A percentile compares a stretch with the other conserved stretches of the same genome.
These are phyloP conservation scores for Carex arenaria DNA, from an alignment of 202 grass and related monocot genomes.

Conservation along the genomic window DNA sequence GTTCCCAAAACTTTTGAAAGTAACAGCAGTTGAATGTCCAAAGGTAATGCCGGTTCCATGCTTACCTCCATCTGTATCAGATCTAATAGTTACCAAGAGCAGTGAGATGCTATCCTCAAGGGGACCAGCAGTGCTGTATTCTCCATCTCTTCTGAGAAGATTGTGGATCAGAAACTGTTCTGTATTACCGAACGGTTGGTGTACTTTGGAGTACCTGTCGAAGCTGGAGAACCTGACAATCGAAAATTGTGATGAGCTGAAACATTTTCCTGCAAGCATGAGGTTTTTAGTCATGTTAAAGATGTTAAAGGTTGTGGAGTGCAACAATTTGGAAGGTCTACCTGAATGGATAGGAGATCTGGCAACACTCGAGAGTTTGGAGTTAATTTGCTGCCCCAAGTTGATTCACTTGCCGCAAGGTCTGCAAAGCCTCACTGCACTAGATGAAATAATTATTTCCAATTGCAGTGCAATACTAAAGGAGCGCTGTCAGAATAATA, in stretches of 20 bases:
- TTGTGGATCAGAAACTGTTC: constrained; percentile 42
- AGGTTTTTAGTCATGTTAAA: constrained; percentile 15
- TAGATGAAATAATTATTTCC: constrained; percentile 32
- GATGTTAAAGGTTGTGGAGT: constrained; percentile 32
- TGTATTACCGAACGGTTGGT: constrained; percentile 32
- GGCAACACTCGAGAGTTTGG: constrained; percentile 22
- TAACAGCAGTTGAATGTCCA: constrained; percentile 28
- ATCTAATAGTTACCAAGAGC: constrained; percentile 33
- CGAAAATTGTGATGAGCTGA: constrained; percentile 24
- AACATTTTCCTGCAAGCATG: constrained; percentile 32
- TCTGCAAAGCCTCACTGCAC: constrained; percentile 34
- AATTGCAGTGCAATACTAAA: constrained; percentile 30
- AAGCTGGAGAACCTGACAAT: constrained; percentile 49
- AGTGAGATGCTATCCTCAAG: constrained; percentile 32
- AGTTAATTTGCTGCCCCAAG: constrained; percentile 39
- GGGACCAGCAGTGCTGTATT: not conserved
- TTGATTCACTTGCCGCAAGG: constrained; percentile 24
- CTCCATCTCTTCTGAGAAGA: constrained; percentile 42
- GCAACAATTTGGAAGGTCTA: constrained; percentile 32
- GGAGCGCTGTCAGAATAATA: constrained; percentile 20
- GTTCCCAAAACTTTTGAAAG: constrained; percentile 45
- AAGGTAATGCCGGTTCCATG: constrained; percentile 34
- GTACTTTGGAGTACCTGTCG: constrained; percentile 17
- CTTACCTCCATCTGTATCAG: constrained; percentile 44
- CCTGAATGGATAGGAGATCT: constrained; percentile 50